Evolutionary conservation across 192 early-diverging fungal species (phyloP).

Genomic region (Linnemannia elongata): DNA sequence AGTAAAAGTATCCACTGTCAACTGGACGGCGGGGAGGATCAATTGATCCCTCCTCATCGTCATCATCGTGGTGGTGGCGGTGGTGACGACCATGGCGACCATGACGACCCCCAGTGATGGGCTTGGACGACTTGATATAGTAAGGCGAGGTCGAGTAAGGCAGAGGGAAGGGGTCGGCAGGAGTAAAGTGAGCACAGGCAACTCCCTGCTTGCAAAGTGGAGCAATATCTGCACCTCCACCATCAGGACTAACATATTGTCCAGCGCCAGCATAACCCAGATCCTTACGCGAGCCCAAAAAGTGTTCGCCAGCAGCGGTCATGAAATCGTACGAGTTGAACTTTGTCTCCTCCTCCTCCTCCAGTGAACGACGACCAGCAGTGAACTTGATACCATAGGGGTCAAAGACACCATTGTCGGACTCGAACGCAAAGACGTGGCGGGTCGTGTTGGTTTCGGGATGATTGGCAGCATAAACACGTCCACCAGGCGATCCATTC

Average conservation of each 20-base stretch:
- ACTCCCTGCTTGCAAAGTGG: slow-evolving; percentile 68
- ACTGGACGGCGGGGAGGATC: slow-evolving; percentile 45
- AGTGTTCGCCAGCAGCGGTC: slow-evolving; percentile 37
- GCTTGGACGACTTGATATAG: slow-evolving; percentile 11
- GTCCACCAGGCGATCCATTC: slow-evolving; percentile 66
- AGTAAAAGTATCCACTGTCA: slow-evolving; percentile 67
- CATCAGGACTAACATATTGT: slow-evolving; percentile 55
- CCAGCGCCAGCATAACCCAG: slow-evolving; percentile 54
- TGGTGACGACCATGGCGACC: slow-evolving; percentile 9
- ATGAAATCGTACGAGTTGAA: slow-evolving; percentile 42
- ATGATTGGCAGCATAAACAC: slow-evolving; percentile 62
- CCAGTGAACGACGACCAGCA: slow-evolving; percentile 21
- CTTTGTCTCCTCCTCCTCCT: slow-evolving; percentile 4
- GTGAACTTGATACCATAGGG: slow-evolving; percentile 70
- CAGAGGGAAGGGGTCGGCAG: slow-evolving; percentile 60
- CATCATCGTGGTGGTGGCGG: slow-evolving; percentile 8
- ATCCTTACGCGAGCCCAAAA: slow-evolving; percentile 54
- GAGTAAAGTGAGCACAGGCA: slow-evolving; percentile 65
- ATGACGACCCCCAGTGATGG: not conserved
- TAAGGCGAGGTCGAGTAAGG: slow-evolving; percentile 53
- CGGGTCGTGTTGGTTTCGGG: slow-evolving; percentile 53
- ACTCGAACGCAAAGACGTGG: slow-evolving; percentile 71
- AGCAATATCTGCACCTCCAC: slow-evolving; percentile 66
- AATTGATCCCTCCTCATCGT: not conserved
- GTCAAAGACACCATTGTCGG: slow-evolving; percentile 73